phyloP scores from a whole-genome alignment of 108 stramenopile genomes.

The Conticribra guillardii region DNA sequence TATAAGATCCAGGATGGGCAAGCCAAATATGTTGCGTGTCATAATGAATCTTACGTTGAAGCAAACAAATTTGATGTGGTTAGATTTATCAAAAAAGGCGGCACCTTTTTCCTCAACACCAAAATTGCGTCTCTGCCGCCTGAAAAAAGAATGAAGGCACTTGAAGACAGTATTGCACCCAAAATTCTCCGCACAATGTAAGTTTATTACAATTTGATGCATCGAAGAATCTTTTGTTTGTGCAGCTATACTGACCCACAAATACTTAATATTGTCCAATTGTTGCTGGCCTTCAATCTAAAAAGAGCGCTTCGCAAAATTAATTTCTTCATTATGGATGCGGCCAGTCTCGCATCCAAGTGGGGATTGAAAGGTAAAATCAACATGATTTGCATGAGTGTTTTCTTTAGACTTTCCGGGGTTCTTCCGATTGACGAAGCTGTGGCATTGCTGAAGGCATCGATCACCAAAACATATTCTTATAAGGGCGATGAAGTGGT shows the following conservation, averaged over 20 bases:
- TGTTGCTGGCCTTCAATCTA: not conserved
- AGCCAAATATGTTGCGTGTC: slow-evolving; percentile 63
- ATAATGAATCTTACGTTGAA: slow-evolving; percentile 67
- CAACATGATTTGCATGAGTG: slow-evolving; percentile 67
- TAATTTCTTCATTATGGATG: slow-evolving; percentile 63
- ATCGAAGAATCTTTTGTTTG: not conserved
- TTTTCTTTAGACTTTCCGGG: slow-evolving; percentile 61
- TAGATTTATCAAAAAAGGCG: slow-evolving; percentile 53
- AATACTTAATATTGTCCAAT: too few species aligned
- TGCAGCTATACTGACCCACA: not conserved
- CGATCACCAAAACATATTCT: slow-evolving; percentile 57
- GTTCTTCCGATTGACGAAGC: slow-evolving; percentile 62
- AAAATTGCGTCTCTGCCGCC: slow-evolving; percentile 53
- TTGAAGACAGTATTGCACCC: slow-evolving; percentile 59
- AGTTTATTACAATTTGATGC: too few species aligned
- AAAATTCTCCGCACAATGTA: slow-evolving; percentile 51
- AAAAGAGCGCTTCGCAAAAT: slow-evolving; percentile 31
- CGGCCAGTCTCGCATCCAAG: slow-evolving; percentile 47
- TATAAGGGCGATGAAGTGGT: slow-evolving; percentile 71
- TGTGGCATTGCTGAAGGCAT: slow-evolving; percentile 48
- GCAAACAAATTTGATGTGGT: slow-evolving; percentile 68
- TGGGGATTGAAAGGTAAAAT: slow-evolving; percentile 64
- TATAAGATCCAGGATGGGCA: slow-evolving; percentile 57
- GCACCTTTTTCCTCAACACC: slow-evolving; percentile 68
- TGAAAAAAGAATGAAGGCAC: slow-evolving; percentile 49